Evolutionary conservation across 106 monocot genomes (phyloP).

Genomic region (Allium cepa): DNA sequence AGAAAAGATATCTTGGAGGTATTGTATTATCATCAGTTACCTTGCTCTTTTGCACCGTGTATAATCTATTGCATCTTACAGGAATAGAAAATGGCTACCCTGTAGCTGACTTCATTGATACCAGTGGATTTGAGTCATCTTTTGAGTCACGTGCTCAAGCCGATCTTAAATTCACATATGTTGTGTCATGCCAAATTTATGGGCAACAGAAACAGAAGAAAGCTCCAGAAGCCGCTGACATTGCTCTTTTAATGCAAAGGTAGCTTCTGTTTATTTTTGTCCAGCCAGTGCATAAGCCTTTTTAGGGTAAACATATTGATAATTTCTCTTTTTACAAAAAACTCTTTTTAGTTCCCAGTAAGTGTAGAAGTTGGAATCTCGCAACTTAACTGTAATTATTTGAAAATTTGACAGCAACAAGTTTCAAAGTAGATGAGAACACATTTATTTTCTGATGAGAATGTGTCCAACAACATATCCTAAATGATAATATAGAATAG

Average conservation of each 20-base stretch:
- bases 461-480: too few species aligned
- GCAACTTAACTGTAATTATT: too few species aligned
- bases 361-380: too few species aligned
- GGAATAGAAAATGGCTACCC: conserved; percentile 73
- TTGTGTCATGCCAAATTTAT: conserved; percentile 95
- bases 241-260: conserved; percentile 93
- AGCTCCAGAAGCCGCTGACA: conserved; percentile 84
- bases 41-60: not conserved
- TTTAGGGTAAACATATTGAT: too few species aligned
- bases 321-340: too few species aligned
- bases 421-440: too few species aligned
- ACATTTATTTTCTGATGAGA: too few species aligned
- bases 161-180: conserved; percentile 95
- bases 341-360: too few species aligned
- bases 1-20: conserved; percentile 69
- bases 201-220: conserved; percentile 92
- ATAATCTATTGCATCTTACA: conserved; percentile 12
- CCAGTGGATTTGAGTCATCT: conserved; percentile 81
- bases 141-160: conserved; percentile 85
- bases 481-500: too few species aligned
- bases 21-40: not conserved
- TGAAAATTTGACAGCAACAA: too few species aligned
- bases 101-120: conserved; percentile 40
- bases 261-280: conserved; percentile 3
- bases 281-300: too few species aligned